These are phyloP conservation scores for Hymenoscyphus infarciens DNA, from an alignment of 2,329 filamentous ascomycete species.

Conservation along the genomic window DNA sequence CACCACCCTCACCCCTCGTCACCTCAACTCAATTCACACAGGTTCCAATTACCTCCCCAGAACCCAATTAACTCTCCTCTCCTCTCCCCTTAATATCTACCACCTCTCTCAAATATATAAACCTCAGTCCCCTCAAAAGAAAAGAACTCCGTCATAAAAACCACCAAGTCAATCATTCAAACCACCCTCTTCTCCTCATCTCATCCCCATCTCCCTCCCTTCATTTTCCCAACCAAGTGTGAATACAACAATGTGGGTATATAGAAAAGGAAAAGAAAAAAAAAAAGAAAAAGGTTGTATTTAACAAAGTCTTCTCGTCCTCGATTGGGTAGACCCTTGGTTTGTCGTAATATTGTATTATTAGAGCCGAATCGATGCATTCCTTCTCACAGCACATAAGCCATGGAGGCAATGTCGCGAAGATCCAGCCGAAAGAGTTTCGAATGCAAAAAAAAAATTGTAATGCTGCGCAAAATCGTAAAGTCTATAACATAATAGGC, in stretches of 20 bases:
- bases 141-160: neutral
- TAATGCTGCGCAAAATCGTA: conserved; percentile 22
- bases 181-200: neutral
- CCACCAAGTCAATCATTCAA: neutral
- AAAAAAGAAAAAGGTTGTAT: conserved; percentile 12
- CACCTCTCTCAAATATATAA: neutral
- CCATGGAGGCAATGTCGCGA: conserved; percentile 14
- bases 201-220: conserved; percentile 8
- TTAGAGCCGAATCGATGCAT: conserved; percentile 17
- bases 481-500: conserved; percentile 32
- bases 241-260: conserved; percentile 35
- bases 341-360: conserved; percentile 21
- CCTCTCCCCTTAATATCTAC: neutral
- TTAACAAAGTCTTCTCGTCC: neutral
- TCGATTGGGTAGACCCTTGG: conserved; percentile 11
- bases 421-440: conserved; percentile 4
- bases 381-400: conserved; percentile 24
- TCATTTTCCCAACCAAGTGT: conserved; percentile 14
- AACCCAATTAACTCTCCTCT: neutral
- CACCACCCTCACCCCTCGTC: neutral
- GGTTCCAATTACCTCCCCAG: neutral
- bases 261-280: conserved; percentile 28
- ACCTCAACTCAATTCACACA: neutral
- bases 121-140: neutral
- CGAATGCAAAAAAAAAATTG: conserved; percentile 15